Percentiles rank a stretch among this genome's conserved stretches.
These are phyloP conservation scores for Syzygium aqueum DNA, from an alignment of 345 rosid species.

Conservation along the genomic window DNA sequence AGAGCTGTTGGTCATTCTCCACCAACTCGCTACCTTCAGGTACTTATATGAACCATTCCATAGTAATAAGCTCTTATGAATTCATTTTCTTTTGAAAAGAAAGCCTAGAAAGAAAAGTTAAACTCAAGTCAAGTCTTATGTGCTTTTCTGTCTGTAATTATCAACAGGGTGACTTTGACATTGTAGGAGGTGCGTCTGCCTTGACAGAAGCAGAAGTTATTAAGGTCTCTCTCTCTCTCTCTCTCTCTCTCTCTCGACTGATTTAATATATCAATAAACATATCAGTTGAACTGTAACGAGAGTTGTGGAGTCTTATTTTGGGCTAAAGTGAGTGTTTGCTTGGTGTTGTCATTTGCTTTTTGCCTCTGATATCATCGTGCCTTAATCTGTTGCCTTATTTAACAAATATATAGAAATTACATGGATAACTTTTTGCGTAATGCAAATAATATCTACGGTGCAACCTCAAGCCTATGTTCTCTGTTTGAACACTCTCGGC, in stretches of 20 bases:
- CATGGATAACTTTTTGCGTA: not conserved
- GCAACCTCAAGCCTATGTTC: not conserved
- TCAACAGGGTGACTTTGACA: constrained; percentile 86
- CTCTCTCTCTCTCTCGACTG: not conserved
- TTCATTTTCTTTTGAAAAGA: not conserved
- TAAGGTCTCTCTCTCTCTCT: constrained; percentile 29
- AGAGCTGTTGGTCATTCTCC: constrained; percentile 95
- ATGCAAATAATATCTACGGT: not conserved
- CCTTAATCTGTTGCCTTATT: not conserved
- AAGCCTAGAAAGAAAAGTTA: not conserved
- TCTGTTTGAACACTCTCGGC: not conserved
- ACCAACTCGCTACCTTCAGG: constrained; percentile 90
- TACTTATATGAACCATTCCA: not conserved
- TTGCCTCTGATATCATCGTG: not conserved
- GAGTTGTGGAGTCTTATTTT: not conserved
- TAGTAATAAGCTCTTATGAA: not conserved
- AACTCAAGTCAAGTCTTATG: not conserved
- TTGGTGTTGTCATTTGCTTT: not conserved
- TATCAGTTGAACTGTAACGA: not conserved
- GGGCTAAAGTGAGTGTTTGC: not conserved
- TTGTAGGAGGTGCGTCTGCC: constrained; percentile 83
- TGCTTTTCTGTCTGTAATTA: constrained; percentile 2
- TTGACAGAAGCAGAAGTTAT: constrained; percentile 88
- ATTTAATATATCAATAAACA: not conserved
- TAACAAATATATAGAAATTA: not conserved